Base-by-base conservation (phyloP, 176 grass and related monocot genomes). In the Eragrostis curvula region DNA sequence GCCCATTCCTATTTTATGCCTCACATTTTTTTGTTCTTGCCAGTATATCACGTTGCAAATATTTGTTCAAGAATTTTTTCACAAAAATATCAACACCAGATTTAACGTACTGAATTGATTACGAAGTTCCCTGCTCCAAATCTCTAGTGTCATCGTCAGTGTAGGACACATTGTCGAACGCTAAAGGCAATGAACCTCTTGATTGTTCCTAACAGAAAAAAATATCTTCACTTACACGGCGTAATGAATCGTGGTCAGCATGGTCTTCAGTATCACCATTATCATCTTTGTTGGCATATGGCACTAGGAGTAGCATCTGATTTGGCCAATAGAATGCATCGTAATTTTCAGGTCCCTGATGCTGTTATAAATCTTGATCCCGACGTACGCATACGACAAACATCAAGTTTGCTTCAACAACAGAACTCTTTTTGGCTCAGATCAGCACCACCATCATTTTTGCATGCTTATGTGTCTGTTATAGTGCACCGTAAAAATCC, bases 81-180 rank as follows among this genome's bases (percentile, higher is more conserved):
- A n/a, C n/a, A n/a, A n/a, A n/a, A n/a, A n/a, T n/a, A n/a, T n/a
- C n/a, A n/a, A n/a, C n/a, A n/a, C n/a, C n/a, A n/a, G n/a, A n/a
- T n/a, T n/a, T n/a, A n/a, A n/a, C n/a, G n/a, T n/a, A n/a, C n/a
- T 36, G 32, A 36, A 36, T 36, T 36, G 32, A 36, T 36, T 36
- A 36, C 32, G 32, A 36, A 4, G 30, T 2, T 9, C 6, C 41
- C 28, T 21, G 36, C 65, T 56, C 14, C 29, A 79, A 28, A 59
- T 64, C 45, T 61, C 29, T 0, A 53, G 70, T 66, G 70, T 75
- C 70, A 53, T 43, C 8, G 42, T 62, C 83, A 49, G 27, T 62
- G 50, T 53, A 70, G 58, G 66, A 73, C 17, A 3, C 32, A 59
- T 70, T 52, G 64, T 73, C 56, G n/a, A n/a, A n/a, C n/a, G n/a